Base-by-base conservation (phyloP, 257 asterid genomes). In the Solanum microdontum region DNA sequence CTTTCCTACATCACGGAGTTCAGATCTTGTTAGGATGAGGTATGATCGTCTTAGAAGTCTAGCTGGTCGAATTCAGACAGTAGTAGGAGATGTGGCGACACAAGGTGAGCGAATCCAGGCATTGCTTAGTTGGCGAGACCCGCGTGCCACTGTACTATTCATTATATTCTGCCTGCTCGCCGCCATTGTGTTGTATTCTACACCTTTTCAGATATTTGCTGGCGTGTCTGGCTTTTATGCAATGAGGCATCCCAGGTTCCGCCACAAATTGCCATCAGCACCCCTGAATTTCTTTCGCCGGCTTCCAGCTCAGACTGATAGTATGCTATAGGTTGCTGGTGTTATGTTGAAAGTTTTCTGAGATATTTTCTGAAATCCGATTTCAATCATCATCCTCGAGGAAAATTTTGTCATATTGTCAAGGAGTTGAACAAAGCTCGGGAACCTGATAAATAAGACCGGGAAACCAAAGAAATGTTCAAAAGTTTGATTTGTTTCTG, bases 71-170 rank as follows among this genome's bases (percentile, higher is more conserved):
- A 90, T 95, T 45, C 99, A 96, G 95, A 91, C 94, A 1, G 95
- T 93, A 70, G 90, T 95, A 30, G 99, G 98, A 6, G 97, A 96
- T 74, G 43, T 96, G 34, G 98, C 99, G 5, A 91, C 97, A 3
- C 99, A 96, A 87, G 99, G 98, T 80, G 99, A 96, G 92, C 92
- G 98, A 89, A 72, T 95, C 39, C 99, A 93, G 88, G 99, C 97
- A 0, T 84, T 96, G 87, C 93, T 92, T 86, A 95, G 98, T 69
- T 96, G 99, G 99, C 92, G 99, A 8, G 99, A 95, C 48, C 96
- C 99, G 0, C 95, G 98, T 4, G 98, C 99, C 28, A 96, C 98
- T 7, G 90, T 90, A 37, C 89, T 96, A 84, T 96, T 88, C 86
- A 90, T 95, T 94, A 90, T 43, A 21, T 92, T 91, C 85, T 95